These are phyloP conservation scores for Pichia sp. DNA, from an alignment of 1,139 yeast genomes.

Conservation along the genomic window DNA sequence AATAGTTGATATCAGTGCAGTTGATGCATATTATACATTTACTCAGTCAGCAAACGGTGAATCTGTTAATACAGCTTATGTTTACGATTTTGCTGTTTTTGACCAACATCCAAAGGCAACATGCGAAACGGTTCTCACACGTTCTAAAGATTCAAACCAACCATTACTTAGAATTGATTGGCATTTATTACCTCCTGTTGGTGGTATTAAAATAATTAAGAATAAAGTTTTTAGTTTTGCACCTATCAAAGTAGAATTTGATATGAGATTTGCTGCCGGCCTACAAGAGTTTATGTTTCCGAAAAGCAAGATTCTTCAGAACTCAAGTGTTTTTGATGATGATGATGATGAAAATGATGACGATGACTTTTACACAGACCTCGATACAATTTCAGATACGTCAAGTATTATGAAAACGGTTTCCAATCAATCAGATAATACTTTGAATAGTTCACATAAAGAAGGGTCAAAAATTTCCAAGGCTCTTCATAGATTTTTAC, in stretches of 20 bases:
- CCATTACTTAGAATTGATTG: slow-evolving; percentile 56
- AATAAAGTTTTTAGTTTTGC: slow-evolving; percentile 44
- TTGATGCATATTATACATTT: slow-evolving; percentile 35
- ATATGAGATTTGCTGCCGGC: slow-evolving; percentile 57
- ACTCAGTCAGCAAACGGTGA: slow-evolving; percentile 43
- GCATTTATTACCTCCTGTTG: slow-evolving; percentile 74
- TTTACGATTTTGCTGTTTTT: slow-evolving; percentile 27
- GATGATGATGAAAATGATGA: slow-evolving; percentile 22
- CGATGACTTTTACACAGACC: slow-evolving; percentile 22
- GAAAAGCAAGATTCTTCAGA: slow-evolving; percentile 17
- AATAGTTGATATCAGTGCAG: slow-evolving; percentile 44
- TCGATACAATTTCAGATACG: slow-evolving; percentile 2
- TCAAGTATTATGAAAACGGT: neutral
- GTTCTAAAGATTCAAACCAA: slow-evolving; percentile 33
- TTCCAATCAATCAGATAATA: neutral
- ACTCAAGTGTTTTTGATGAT: slow-evolving; percentile 18
- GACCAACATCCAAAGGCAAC: slow-evolving; percentile 21
- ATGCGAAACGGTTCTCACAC: slow-evolving; percentile 24
- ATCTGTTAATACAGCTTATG: slow-evolving; percentile 34
- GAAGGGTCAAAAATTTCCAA: slow-evolving; percentile 8
- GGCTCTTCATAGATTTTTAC: slow-evolving; percentile 10
- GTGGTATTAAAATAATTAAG: slow-evolving; percentile 71
- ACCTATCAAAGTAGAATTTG: slow-evolving; percentile 70
- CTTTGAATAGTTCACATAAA: neutral
- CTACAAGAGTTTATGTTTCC: slow-evolving; percentile 49